Conservation (phyloP, 768 basidiomycete genomes). For the Kondoa subrosea region DNA sequence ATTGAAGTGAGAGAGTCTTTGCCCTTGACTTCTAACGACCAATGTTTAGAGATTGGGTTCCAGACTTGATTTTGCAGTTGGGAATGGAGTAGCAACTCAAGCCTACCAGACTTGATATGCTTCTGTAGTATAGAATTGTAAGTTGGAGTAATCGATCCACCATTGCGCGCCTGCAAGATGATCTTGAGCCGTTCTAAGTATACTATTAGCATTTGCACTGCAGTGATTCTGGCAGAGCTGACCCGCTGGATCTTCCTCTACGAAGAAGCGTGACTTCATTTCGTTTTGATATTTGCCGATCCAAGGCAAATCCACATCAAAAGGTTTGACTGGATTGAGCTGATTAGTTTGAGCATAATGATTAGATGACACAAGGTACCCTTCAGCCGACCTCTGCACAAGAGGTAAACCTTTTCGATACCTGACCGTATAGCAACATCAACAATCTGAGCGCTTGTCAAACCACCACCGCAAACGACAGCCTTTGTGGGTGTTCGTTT, state of each 20-base stretch:
- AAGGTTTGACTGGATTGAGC: constrained; percentile 17
- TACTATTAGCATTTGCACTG: not conserved
- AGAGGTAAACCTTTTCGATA: constrained; percentile 19
- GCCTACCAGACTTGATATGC: constrained; percentile 13
- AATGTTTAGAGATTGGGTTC: not conserved
- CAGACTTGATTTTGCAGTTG: constrained; percentile 5
- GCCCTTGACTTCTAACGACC: not conserved
- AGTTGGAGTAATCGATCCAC: constrained; percentile 23
- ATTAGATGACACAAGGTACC: constrained; percentile 5
- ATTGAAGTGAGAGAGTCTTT: constrained; percentile 3
- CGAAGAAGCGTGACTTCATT: constrained; percentile 22
- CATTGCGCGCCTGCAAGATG: constrained; percentile 21
- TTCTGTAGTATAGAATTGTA: constrained; percentile 17
- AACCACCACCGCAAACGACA: constrained; percentile 28
- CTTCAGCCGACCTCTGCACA: constrained; percentile 22
- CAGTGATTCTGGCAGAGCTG: not conserved
- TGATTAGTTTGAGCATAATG: constrained; percentile 17
- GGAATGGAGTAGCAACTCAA: constrained; percentile 8
- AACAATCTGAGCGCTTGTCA: constrained; percentile 28
- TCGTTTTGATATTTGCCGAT: constrained; percentile 24
- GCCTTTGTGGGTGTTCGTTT: constrained; percentile 22
- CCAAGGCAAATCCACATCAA: constrained; percentile 7
- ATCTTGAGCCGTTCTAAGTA: constrained; percentile 9
- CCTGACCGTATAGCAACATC: constrained; percentile 24
- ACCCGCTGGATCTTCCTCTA: constrained; percentile 14